Conservation (phyloP, 2,329 filamentous ascomycete genomes). For the Ceratocystis albifundus region DNA sequence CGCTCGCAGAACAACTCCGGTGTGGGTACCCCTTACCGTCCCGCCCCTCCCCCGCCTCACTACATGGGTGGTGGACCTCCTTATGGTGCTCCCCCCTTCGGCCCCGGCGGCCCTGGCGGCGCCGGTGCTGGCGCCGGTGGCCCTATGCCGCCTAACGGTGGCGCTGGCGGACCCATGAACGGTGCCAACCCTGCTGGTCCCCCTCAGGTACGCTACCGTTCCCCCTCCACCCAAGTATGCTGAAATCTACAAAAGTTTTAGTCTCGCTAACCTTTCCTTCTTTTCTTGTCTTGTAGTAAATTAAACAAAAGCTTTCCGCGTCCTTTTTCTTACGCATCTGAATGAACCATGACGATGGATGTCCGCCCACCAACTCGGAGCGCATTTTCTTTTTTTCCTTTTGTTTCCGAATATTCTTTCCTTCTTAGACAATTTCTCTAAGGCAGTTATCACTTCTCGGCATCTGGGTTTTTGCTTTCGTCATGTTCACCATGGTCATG, state of each 20-base stretch:
- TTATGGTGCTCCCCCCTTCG: conserved; percentile 39
- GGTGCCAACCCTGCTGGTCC: conserved; percentile 33
- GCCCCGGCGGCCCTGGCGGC: conserved; percentile 36
- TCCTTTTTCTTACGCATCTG: conserved; percentile 23
- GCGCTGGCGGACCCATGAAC: conserved; percentile 31
- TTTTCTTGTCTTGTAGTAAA: conserved; percentile 18
- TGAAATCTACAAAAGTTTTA: neutral
- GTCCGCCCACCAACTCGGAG: conserved; percentile 17
- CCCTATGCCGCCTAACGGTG: conserved; percentile 32
- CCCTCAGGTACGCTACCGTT: conserved; percentile 31
- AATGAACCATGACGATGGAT: conserved; percentile 23
- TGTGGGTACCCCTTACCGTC: conserved; percentile 91
- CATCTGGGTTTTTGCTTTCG: conserved; percentile 21
- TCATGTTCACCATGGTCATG: conserved; percentile 23
- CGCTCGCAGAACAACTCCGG: conserved; percentile 98
- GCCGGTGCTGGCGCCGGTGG: conserved; percentile 30
- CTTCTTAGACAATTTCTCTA: conserved; percentile 13
- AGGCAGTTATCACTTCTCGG: conserved; percentile 15
- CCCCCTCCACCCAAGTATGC: neutral
- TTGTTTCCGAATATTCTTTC: conserved; percentile 15
- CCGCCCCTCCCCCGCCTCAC: conserved; percentile 59
- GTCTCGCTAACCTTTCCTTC: conserved; percentile 15
- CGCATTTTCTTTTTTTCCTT: conserved; percentile 12
- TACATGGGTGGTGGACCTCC: conserved; percentile 40
- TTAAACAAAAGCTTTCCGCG: conserved; percentile 18